Evolutionary conservation across 768 basidiomycete species (phyloP), one percentile per base, ranked within the genome.

Genomic region (Leccinum broughii): DNA sequence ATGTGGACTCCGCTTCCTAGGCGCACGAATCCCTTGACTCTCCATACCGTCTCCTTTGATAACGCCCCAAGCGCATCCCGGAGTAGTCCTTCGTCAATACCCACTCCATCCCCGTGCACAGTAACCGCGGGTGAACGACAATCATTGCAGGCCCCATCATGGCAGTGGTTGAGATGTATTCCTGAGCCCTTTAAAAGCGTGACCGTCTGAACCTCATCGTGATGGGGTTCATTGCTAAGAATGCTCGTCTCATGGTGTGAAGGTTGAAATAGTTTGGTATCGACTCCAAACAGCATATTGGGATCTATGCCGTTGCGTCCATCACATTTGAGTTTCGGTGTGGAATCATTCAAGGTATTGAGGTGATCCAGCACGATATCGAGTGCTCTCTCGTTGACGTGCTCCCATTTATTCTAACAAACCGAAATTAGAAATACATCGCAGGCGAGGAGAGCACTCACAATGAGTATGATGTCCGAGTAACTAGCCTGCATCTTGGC

Each of bases 401-500:
- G 83, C 64, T 96, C 93, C 87, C 90, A 93, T 80, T 98, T 97
- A 66, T 95, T 95, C 87, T 93, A 67, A 10, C 8, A 13, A 35
- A 24, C 44, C 26, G 34, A 2, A 37, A 59, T 32, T 22, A 22
- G 22, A 22, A 22, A n/a, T 26, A 41, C 8, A 55, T n/a, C 26
- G 56, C 60, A 50, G 24, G 2, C 24, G n/a, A 32, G 28, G 37
- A 32, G 26, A 20, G 5, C 13, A 79, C 87, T 60, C 61, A 92
- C 91, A 56, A 98, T 83, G 30, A 98, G 78, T 59, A 98, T 85
- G 41, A 95, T 80, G 71, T 98, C 95, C 3, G 95, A 94, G 72
- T 96, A 98, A 69, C 89, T 90, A n/a, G 95, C 92, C 77, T 93
- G 88, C 88, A 96, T 93, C 71, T 85, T 92, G 22, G 95, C 94